These are phyloP conservation scores for Herpetomonas tarakana DNA, from an alignment of 208 protist species.

Conservation along the genomic window DNA sequence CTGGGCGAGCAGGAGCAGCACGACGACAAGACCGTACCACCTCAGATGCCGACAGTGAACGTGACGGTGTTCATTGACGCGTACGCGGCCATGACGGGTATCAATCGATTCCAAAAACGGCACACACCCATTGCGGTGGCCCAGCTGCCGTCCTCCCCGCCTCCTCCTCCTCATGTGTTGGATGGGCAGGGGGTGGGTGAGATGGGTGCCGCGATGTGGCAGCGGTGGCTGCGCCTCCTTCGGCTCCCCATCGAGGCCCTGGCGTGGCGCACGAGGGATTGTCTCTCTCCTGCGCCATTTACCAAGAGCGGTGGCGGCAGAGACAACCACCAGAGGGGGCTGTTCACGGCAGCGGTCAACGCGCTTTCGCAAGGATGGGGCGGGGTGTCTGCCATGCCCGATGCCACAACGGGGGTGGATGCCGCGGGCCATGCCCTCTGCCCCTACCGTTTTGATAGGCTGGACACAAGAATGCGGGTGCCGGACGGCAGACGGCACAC, in stretches of 20 bases:
- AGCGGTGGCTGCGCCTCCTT: slow-evolving; percentile 5
- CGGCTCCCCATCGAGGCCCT: slow-evolving; percentile 9
- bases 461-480: neutral
- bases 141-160: neutral
- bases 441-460: neutral
- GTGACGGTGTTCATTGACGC: slow-evolving; percentile 47
- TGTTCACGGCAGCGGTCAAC: neutral
- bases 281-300: slow-evolving; percentile 3
- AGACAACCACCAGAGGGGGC: neutral
- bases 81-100: slow-evolving; percentile 51
- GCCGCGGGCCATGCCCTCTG: neutral
- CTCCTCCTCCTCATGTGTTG: too few species aligned
- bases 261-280: slow-evolving; percentile 2
- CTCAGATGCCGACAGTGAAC: neutral
- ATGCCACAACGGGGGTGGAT: neutral
- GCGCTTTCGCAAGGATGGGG: neutral
- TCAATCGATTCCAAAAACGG: slow-evolving; percentile 51
- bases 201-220: slow-evolving; percentile 2
- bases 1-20: neutral
- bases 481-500: neutral
- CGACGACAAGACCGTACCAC: neutral
- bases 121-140: slow-evolving; percentile 1
- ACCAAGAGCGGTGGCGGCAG: neutral
- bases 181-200: too few species aligned
- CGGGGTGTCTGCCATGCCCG: neutral